phyloP scores from a whole-genome alignment of 108 stramenopile species.

The Pseudonitzschia multistriata region DNA sequence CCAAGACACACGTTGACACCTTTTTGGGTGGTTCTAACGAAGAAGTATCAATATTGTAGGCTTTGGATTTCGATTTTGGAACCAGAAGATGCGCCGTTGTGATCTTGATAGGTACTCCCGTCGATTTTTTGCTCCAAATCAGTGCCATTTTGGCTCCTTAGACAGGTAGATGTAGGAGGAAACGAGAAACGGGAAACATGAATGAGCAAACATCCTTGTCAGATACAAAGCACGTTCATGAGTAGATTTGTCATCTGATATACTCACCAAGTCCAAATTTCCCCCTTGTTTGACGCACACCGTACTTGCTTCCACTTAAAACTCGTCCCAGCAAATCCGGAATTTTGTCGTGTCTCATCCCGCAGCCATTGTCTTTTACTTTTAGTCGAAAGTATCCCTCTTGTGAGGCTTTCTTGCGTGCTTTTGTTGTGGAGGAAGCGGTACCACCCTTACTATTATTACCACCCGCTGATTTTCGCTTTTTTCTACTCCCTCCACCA shows the following conservation, averaged over 20 bases:
- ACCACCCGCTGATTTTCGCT: slow-evolving; percentile 8
- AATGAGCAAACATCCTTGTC: neutral
- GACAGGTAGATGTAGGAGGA: neutral
- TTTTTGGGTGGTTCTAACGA: slow-evolving; percentile 19
- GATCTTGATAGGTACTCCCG: slow-evolving; percentile 87
- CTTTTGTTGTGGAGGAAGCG: slow-evolving; percentile 11
- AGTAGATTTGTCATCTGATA: neutral
- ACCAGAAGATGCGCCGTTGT: slow-evolving; percentile 44
- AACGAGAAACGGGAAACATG: neutral
- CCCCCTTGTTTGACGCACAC: slow-evolving; percentile 93
- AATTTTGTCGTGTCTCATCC: slow-evolving; percentile 90
- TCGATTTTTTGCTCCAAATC: slow-evolving; percentile 95
- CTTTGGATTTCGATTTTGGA: slow-evolving; percentile 24
- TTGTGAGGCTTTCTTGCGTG: slow-evolving; percentile 27
- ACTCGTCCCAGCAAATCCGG: slow-evolving; percentile 92
- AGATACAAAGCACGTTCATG: neutral
- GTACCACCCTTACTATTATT: neutral
- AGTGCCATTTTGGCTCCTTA: slow-evolving; percentile 92
- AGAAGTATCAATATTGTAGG: slow-evolving; percentile 7
- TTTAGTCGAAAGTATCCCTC: slow-evolving; percentile 85
- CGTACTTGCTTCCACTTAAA: slow-evolving; percentile 92
- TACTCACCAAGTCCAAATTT: slow-evolving; percentile 91
- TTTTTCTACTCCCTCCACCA: neutral
- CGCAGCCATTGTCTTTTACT: slow-evolving; percentile 94
- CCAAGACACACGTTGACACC: slow-evolving; percentile 80